These are phyloP conservation scores for Penicillium sumatraense DNA, from an alignment of 2,329 filamentous ascomycete species.

Conservation along the genomic window DNA sequence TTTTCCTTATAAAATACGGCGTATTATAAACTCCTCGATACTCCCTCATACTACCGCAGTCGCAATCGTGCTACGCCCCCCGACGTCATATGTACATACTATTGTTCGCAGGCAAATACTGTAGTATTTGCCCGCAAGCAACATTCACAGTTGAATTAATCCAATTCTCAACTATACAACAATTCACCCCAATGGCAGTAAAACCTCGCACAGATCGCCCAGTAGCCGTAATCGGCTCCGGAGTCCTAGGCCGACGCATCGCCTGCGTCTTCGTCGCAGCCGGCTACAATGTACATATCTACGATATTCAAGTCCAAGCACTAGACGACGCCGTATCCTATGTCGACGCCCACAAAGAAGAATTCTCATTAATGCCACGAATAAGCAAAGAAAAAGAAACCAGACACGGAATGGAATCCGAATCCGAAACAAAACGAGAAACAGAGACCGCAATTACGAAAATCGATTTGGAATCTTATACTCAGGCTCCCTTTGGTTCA, in stretches of 20 bases:
- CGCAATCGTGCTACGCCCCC: neutral
- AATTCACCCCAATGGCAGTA: neutral
- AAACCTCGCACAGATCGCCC: slow-evolving; percentile 28
- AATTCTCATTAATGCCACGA: slow-evolving; percentile 10
- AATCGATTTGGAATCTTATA: slow-evolving; percentile 23
- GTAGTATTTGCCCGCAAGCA: neutral
- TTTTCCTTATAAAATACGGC: too few relatives aligned
- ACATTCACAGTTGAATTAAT: neutral
- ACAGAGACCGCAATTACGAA: slow-evolving; percentile 21
- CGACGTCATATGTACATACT: neutral
- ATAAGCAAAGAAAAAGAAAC: slow-evolving; percentile 12
- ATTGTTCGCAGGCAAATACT: too few relatives aligned
- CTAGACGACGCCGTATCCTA: slow-evolving; percentile 33
- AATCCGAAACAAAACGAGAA: neutral
- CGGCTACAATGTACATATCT: slow-evolving; percentile 32
- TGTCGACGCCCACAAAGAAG: slow-evolving; percentile 27
- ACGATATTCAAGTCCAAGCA: slow-evolving; percentile 30
- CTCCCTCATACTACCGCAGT: too few relatives aligned
- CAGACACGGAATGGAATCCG: neutral
- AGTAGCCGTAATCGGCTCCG: slow-evolving; percentile 44
- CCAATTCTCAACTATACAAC: neutral
- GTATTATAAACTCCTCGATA: too few relatives aligned
- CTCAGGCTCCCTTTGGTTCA: slow-evolving; percentile 33
- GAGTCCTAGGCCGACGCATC: slow-evolving; percentile 45
- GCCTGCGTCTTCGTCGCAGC: slow-evolving; percentile 33